phyloP scores from a whole-genome alignment of 768 basidiomycete species.

The Hygrophoropsis aurantiaca region DNA sequence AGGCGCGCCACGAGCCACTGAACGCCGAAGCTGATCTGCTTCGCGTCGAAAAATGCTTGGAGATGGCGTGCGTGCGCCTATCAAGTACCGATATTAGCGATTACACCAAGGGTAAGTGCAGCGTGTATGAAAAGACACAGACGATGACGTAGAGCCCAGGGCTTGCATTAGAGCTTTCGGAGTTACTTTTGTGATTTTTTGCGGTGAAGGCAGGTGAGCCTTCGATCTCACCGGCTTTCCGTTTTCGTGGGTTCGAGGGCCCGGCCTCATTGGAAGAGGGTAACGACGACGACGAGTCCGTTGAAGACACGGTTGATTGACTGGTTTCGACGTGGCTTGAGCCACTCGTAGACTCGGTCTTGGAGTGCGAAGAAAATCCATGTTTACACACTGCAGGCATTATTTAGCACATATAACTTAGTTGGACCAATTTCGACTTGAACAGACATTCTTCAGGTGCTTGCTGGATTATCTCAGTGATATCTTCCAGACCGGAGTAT shows the following conservation, averaged over 20 bases:
- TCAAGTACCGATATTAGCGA: background rate
- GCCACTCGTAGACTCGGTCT: too few species aligned
- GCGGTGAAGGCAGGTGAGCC: too few species aligned
- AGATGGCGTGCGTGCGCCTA: constrained; percentile 12
- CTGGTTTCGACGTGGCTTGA: too few species aligned
- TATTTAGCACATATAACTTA: background rate
- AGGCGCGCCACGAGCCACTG: constrained; percentile 56
- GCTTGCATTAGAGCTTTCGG: too few species aligned
- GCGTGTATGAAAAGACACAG: background rate
- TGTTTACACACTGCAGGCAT: too few species aligned
- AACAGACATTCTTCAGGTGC: constrained; percentile 8
- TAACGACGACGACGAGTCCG: too few species aligned
- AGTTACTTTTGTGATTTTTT: too few species aligned
- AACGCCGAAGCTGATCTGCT: constrained; percentile 41
- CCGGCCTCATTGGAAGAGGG: too few species aligned
- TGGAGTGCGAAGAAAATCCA: too few species aligned
- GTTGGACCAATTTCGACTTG: background rate
- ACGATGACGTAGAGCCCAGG: constrained; percentile 7
- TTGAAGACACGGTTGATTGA: too few species aligned
- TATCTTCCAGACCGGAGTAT: constrained; percentile 12
- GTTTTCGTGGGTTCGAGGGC: too few species aligned
- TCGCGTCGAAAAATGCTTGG: constrained; percentile 20
- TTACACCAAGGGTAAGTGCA: background rate
- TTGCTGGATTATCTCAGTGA: constrained; percentile 7
- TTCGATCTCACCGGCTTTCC: too few species aligned